Evolutionary conservation across 441 rosid species (phyloP).

Genomic region (Pelargonium myrrhifolium): DNA sequence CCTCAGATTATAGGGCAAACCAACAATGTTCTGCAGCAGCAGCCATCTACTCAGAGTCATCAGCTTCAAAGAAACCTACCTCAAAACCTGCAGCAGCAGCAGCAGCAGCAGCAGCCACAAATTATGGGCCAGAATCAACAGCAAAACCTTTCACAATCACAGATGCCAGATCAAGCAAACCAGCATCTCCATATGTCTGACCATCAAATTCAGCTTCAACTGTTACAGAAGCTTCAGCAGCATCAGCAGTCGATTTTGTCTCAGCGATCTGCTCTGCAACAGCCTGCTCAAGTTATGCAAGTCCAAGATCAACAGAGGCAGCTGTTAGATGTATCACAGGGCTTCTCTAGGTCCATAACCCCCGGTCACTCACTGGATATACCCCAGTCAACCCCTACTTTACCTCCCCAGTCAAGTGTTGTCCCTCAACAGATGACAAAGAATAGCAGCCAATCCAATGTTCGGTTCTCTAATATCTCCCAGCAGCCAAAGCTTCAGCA

Average conservation of each 20-base stretch:
- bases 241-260: constrained; percentile 43
- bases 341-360: constrained; percentile 38
- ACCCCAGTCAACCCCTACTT: constrained; percentile 31
- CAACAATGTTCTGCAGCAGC: constrained; percentile 40
- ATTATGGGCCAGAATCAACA: constrained; percentile 36
- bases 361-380: constrained; percentile 38
- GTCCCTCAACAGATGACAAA: constrained; percentile 37
- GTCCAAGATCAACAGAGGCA: constrained; percentile 49
- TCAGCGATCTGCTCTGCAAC: constrained; percentile 41
- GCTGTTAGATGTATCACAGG: constrained; percentile 40
- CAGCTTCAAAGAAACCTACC: constrained; percentile 39
- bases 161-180: constrained; percentile 38
- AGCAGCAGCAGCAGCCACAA: constrained; percentile 38
- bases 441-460: constrained; percentile 33
- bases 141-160: constrained; percentile 32
- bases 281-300: constrained; percentile 33
- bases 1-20: constrained; percentile 38
- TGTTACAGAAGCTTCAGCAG: constrained; percentile 56
- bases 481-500: constrained; percentile 38
- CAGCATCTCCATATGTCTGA: constrained; percentile 42
- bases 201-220: constrained; percentile 44
- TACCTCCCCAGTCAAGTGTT: constrained; percentile 36
- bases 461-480: constrained; percentile 31
- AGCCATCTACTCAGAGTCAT: constrained; percentile 33
- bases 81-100: no score